Base-by-base conservation (phyloP, 306 rosid genomes). In the Canavalia gladiata region DNA sequence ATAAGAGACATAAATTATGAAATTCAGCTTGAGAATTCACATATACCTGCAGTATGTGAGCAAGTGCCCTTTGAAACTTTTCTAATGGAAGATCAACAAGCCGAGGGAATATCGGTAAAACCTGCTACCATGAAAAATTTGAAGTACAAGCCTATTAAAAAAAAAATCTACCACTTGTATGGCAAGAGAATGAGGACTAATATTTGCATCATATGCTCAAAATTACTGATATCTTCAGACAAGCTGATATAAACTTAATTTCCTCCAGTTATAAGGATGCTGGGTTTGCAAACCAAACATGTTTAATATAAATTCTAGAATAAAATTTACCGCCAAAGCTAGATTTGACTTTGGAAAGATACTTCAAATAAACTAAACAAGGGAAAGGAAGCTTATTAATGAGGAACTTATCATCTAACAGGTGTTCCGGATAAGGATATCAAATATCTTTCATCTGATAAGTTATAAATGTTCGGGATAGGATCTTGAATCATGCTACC, bases 61-160 rank as follows among this genome's bases (percentile, higher is more conserved):
- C 99, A 81, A 96, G 97, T 13, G 99, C 98, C 84, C 82, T 96
- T 88, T 96, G 97, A 86, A 96, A 96, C 90, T 96, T 96, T 51
- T 96, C 99, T 84, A 90, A 80, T 69, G 99, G 97, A 71, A 96
- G 98, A 80, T 87, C 94, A 30, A 96, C 91, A 82, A 96, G 97
- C 77, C 85, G 92, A 63, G 99, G 98, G 75, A 96, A 92, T 84
- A 96, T 91, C 35, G 98, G 99, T 76, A 96, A 90, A 68, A 96
- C 99, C 98, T 96, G 98, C 78, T 5, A 75, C 55, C 82, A 69
- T 58, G 4, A 47, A 86, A 83, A 54, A 78, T 72, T 89, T 72
- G 74, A 70, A 72, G 78, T 29, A 70, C 52, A 74, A 62, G 79
- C 51, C 42, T 56, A 72, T 4, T 6, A 72, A 28, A 18, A 57